Conservation (phyloP, 192 early-diverging fungal species). For the Gryganskiella cystojenkinii region DNA sequence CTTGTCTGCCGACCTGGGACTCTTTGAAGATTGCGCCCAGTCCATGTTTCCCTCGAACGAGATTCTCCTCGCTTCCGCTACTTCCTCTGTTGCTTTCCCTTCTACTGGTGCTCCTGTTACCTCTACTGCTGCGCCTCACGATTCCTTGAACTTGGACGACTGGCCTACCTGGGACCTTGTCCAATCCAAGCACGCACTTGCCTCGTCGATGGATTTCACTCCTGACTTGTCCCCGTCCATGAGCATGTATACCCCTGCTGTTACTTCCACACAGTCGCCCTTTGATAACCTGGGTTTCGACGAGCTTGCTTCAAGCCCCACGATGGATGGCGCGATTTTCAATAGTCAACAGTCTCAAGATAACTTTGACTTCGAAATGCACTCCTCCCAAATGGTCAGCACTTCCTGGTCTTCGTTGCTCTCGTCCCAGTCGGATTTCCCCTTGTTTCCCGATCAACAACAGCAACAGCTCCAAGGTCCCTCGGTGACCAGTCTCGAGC, state of each 20-base stretch:
- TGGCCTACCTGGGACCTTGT: constrained; percentile 20
- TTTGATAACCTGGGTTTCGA: constrained; percentile 32
- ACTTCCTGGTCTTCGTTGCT: neutral
- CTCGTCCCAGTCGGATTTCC: constrained; percentile 27
- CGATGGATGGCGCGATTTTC: constrained; percentile 19
- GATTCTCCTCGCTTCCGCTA: neutral
- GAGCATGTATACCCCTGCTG: constrained; percentile 29
- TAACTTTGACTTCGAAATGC: constrained; percentile 33
- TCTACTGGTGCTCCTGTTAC: neutral
- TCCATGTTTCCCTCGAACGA: neutral
- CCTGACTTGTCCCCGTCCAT: constrained; percentile 47
- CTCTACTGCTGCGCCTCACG: constrained; percentile 17
- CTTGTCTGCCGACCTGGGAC: constrained; percentile 1
- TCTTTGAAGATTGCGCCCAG: constrained; percentile 21
- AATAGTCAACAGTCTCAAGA: constrained; percentile 35
- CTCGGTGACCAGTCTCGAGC: constrained; percentile 17
- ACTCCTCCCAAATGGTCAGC: neutral
- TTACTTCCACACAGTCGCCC: constrained; percentile 6
- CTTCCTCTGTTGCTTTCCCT: neutral
- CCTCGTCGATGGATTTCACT: constrained; percentile 19
- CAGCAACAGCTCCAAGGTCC: too few relatives aligned
- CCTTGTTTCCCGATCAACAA: constrained; percentile 22
- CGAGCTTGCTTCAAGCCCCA: constrained; percentile 36
- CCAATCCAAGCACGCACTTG: constrained; percentile 12
- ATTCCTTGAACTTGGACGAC: constrained; percentile 5